These are phyloP conservation scores for Schizopora paradoxa DNA, from an alignment of 1,284 basidiomycete genomes.

Conservation along the genomic window DNA sequence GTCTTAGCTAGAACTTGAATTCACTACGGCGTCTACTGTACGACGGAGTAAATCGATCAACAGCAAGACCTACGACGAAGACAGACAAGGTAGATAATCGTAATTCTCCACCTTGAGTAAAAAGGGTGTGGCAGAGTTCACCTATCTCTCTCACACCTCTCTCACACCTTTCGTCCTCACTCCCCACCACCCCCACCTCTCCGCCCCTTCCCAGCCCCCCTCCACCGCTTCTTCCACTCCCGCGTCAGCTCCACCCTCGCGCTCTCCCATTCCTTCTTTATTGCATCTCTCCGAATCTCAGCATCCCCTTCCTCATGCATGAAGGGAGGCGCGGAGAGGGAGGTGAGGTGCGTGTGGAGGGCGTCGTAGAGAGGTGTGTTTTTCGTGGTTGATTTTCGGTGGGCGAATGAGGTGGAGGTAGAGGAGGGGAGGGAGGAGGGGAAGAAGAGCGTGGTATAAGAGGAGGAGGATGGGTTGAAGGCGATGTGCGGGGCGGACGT, in stretches of 20 bases:
- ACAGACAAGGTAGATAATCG: no score
- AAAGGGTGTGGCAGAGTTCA: no score
- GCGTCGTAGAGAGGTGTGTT: no score
- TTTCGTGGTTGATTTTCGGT: slow-evolving; percentile 22
- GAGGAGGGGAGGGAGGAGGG: slow-evolving; percentile 47
- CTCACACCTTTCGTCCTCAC: background rate
- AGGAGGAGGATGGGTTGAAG: slow-evolving; percentile 25
- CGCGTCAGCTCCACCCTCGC: slow-evolving; percentile 64
- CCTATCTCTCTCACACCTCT: no score
- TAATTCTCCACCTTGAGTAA: no score
- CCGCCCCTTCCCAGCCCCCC: slow-evolving; percentile 71
- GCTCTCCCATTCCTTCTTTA: slow-evolving; percentile 67
- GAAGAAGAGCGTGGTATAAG: slow-evolving; percentile 54
- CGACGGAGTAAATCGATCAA: no score
- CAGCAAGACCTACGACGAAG: no score
- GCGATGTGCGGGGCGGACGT: slow-evolving; percentile 6
- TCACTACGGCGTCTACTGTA: no score
- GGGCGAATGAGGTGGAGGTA: slow-evolving; percentile 17
- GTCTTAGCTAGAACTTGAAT: no score
- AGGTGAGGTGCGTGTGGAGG: no score
- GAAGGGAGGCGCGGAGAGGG: slow-evolving; percentile 39
- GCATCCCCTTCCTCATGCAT: slow-evolving; percentile 39
- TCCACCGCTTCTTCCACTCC: slow-evolving; percentile 75
- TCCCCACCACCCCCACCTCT: slow-evolving; percentile 50
- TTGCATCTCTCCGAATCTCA: slow-evolving; percentile 53